Conservation (phyloP, 2,329 filamentous ascomycete genomes). For the Verticillium tricorpus region DNA sequence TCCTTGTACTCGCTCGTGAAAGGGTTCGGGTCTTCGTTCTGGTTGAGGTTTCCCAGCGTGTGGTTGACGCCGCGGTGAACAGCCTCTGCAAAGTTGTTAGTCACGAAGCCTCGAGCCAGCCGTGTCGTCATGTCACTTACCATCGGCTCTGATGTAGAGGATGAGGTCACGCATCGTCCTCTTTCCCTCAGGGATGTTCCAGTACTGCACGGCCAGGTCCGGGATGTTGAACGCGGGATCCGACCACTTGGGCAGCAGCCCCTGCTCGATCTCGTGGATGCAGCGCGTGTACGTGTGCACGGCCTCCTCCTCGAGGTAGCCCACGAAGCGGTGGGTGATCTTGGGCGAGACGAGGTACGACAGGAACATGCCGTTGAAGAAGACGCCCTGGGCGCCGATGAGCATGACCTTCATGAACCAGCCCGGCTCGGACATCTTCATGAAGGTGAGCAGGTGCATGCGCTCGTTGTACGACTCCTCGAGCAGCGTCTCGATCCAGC, state of each 20-base stretch:
- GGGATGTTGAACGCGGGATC: conserved; percentile 68
- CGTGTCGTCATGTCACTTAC: conserved; percentile 6
- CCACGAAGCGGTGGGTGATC: conserved; percentile 91
- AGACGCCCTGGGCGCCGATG: conserved; percentile 87
- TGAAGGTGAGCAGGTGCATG: conserved; percentile 84
- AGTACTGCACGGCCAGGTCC: conserved; percentile 87
- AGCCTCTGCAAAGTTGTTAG: conserved; percentile 52
- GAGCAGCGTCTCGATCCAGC: conserved; percentile 90
- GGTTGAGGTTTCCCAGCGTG: conserved; percentile 82
- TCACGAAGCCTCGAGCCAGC: neutral
- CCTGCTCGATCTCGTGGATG: conserved; percentile 79
- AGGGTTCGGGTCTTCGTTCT: conserved; percentile 84
- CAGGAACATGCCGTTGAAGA: conserved; percentile 92
- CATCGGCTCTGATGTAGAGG: conserved; percentile 79
- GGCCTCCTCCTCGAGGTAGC: conserved; percentile 95
- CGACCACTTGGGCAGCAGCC: conserved; percentile 78
- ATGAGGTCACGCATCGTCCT: conserved; percentile 82
- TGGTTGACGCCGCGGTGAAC: conserved; percentile 95
- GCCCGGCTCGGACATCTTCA: conserved; percentile 76
- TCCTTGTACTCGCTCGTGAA: conserved; percentile 79
- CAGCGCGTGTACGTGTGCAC: conserved; percentile 92
- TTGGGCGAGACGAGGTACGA: conserved; percentile 82
- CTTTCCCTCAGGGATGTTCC: conserved; percentile 84
- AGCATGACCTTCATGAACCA: conserved; percentile 91
- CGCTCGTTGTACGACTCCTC: conserved; percentile 91